phyloP scores from a whole-genome alignment of 768 basidiomycete species.

The Leccinum subtestaceum region DNA sequence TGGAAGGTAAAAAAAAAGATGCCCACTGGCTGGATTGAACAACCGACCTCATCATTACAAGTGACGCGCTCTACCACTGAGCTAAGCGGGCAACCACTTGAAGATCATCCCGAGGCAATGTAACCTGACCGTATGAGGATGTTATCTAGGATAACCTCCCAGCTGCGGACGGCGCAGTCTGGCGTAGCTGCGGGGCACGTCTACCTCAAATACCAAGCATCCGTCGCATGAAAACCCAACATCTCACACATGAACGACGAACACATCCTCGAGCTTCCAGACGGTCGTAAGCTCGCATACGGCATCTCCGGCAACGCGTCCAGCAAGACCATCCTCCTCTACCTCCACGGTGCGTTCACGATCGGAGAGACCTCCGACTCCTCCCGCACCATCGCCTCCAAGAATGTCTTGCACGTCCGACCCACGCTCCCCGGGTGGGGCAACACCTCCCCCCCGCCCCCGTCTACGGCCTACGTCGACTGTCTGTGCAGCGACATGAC shows the following conservation, averaged over 20 bases:
- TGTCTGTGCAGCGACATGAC: conserved; percentile 45
- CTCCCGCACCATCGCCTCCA: conserved; percentile 36
- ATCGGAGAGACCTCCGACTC: conserved; percentile 42
- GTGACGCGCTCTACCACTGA: conserved; percentile 7
- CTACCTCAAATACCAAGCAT: background rate
- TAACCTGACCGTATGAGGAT: background rate
- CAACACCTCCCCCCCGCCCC: conserved; percentile 42
- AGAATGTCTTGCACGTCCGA: conserved; percentile 43
- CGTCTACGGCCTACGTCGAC: conserved; percentile 37
- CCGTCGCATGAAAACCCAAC: background rate
- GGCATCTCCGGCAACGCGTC: conserved; percentile 49
- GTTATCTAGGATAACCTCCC: background rate
- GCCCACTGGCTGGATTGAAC: conserved; percentile 47
- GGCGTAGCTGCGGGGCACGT: background rate
- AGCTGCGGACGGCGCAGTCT: background rate
- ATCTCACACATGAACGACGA: conserved; percentile 12
- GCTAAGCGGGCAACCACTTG: conserved; percentile 25
- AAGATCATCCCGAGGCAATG: conserved; percentile 12
- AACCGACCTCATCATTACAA: conserved; percentile 44
- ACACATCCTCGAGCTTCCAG: conserved; percentile 21
- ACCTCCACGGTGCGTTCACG: conserved; percentile 54
- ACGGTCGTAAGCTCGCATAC: conserved; percentile 53
- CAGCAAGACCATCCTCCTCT: conserved; percentile 48
- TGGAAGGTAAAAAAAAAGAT: conserved; percentile 3
- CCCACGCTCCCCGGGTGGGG: conserved; percentile 64